phyloP scores from a whole-genome alignment of 345 rosid species.

The Cardamine resedifolia region DNA sequence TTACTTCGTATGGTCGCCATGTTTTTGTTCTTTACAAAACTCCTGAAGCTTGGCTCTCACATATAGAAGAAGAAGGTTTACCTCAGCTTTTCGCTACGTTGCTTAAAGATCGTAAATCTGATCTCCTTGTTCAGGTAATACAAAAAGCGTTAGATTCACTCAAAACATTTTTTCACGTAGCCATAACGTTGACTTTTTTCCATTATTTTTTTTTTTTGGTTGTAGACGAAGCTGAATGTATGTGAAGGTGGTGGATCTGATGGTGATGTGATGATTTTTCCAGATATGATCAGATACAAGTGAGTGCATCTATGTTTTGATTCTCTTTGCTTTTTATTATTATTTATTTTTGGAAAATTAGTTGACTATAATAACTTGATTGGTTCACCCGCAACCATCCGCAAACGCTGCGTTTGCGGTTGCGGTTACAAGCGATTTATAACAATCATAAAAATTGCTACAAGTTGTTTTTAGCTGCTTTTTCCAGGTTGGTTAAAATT shows the following conservation, averaged over 20 bases:
- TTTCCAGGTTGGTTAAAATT: too few species aligned
- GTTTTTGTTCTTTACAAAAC: constrained; percentile 64
- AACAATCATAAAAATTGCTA: too few species aligned
- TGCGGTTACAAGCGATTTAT: too few species aligned
- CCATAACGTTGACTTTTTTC: not conserved
- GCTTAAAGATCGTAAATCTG: constrained; percentile 63
- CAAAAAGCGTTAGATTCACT: not conserved
- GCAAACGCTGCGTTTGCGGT: too few species aligned
- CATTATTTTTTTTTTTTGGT: not conserved
- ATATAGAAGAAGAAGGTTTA: constrained; percentile 66
- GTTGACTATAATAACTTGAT: constrained; percentile 5
- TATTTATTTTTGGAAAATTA: not conserved
- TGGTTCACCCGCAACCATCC: too few species aligned
- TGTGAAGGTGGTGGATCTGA: constrained; percentile 64
- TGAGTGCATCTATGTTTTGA: constrained; percentile 37
- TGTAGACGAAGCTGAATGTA: constrained; percentile 64
- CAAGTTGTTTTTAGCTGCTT: too few species aligned
- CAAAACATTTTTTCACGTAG: too few species aligned
- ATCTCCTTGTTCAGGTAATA: constrained; percentile 57
- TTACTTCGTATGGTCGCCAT: constrained; percentile 74
- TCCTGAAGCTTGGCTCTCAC: constrained; percentile 66
- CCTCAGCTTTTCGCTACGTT: constrained; percentile 66
- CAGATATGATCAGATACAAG: constrained; percentile 88
- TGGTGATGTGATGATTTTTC: constrained; percentile 86
- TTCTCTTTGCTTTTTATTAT: not conserved